Conservation (phyloP, 495 filamentous ascomycete genomes). For the Tuber melanosporum region DNA sequence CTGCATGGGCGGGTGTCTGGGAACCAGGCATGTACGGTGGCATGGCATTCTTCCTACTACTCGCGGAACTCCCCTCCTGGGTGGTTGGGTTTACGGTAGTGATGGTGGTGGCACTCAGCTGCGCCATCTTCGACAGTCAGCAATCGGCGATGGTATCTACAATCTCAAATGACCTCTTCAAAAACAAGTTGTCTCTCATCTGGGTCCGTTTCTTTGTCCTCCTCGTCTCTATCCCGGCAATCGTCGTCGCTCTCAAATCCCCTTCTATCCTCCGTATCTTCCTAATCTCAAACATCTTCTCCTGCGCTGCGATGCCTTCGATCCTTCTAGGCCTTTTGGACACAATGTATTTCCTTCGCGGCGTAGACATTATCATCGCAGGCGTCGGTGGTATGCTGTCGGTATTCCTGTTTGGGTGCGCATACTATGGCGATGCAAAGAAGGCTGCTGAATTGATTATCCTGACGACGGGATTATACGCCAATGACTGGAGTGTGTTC, state of each 20-base stretch:
- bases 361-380: constrained; percentile 66
- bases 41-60: constrained; percentile 65
- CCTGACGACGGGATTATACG: constrained; percentile 63
- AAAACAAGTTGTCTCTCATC: constrained; percentile 65
- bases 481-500: constrained; percentile 66
- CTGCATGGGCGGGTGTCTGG: constrained; percentile 63
- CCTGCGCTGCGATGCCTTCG: constrained; percentile 61
- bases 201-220: constrained; percentile 59
- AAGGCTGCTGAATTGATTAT: constrained; percentile 60
- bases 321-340: constrained; percentile 58
- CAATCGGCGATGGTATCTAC: constrained; percentile 72
- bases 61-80: constrained; percentile 64
- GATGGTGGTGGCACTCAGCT: constrained; percentile 66
- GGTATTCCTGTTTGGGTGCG: constrained; percentile 67
- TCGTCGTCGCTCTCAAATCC: constrained; percentile 62
- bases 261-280: constrained; percentile 69
- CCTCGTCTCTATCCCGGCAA: constrained; percentile 61
- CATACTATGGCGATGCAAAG: constrained; percentile 61
- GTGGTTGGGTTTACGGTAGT: constrained; percentile 68
- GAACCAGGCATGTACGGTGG: constrained; percentile 55
- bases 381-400: constrained; percentile 65
- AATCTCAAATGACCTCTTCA: constrained; percentile 70
- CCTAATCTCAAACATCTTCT: constrained; percentile 67
- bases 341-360: constrained; percentile 59
- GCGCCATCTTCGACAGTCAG: constrained; percentile 62